Conservation (phyloP, 129 eudicot species). For the Chrysanthemum seticuspe region DNA sequence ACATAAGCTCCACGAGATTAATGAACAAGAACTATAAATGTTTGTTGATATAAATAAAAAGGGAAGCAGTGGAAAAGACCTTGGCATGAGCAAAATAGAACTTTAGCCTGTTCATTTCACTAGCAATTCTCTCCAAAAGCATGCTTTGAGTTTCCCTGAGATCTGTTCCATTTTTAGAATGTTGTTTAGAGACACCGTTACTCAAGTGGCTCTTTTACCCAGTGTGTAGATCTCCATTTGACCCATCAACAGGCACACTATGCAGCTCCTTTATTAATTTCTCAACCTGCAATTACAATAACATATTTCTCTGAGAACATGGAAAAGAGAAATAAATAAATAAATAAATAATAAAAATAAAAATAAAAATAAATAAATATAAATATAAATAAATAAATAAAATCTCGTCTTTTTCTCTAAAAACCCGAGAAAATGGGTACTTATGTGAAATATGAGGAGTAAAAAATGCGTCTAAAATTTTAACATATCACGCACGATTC, state of each 20-base stretch:
- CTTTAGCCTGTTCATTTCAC: constrained; percentile 98
- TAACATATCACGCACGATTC: no score
- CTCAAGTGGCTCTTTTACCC: constrained; percentile 49
- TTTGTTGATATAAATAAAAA: constrained; percentile 5
- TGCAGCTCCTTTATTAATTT: constrained; percentile 89
- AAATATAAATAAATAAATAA: no score
- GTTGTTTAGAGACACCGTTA: constrained; percentile 71
- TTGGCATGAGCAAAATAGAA: constrained; percentile 88
- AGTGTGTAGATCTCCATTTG: constrained; percentile 50
- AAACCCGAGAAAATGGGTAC: no score
- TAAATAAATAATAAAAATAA: no score
- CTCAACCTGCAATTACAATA: constrained; percentile 63
- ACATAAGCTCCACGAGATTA: constrained; percentile 7
- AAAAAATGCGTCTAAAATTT: no score
- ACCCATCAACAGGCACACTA: constrained; percentile 78
- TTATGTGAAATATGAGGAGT: no score
- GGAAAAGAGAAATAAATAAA: no score
- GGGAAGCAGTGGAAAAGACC: constrained; percentile 55
- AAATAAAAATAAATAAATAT: no score
- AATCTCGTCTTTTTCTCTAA: no score
- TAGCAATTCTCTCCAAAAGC: constrained; percentile 97
- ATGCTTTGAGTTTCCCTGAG: constrained; percentile 93
- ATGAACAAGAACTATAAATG: background rate
- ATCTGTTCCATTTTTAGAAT: constrained; percentile 67
- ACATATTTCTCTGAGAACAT: background rate